Base-by-base conservation (phyloP, 139 green algal species). In the Asterochloris sp. region DNA sequence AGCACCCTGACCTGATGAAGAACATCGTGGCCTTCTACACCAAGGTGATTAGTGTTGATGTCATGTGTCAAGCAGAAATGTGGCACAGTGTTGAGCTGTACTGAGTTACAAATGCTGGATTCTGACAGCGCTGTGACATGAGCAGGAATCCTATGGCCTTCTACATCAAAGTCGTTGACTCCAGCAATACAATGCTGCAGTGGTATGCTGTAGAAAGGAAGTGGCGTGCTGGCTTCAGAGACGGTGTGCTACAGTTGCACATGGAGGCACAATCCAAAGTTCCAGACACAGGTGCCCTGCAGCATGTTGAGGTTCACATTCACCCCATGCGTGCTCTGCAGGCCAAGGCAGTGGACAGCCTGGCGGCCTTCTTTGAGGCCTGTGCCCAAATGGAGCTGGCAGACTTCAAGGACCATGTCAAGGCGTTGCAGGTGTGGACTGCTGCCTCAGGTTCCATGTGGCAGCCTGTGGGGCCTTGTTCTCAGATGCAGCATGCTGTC, bases 351-450 rank as follows among this genome's bases (percentile, higher is more conserved):
- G 62, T 71, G 61, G 89, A 93, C 74, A 86, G n/a, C n/a, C 86
- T 97, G 78, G 87, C 87, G 2, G 23, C 82, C n/a, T 97, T 97
- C 84, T 96, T 94, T 87, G 91, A 95, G 85, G 83, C 89, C 14
- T 94, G 91, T 76, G 94, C 93, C 19, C 92, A 95, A 83, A 92
- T 94, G 24, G 94, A 96, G 83, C 92, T 97, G 71, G 93, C 95
- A 82, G 92, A 96, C 80, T 95, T 91, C 86, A 88, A 90, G 24
- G 88, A 94, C 82, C 96, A 96, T 83, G 89, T 89, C 29, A 93
- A 94, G 82, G 93, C 90, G 62, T 88, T 95, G 81, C 88, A 92
- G 86, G 90, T 91, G 78, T 1, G 76, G 0, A 54, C n/a, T 47
- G 11, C 54, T n/a, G 10, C 4, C 17, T 24, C 4, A 71, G 19